phyloP scores from a whole-genome alignment of 805 yeast species.

The Cyberlindnera mrakii region DNA sequence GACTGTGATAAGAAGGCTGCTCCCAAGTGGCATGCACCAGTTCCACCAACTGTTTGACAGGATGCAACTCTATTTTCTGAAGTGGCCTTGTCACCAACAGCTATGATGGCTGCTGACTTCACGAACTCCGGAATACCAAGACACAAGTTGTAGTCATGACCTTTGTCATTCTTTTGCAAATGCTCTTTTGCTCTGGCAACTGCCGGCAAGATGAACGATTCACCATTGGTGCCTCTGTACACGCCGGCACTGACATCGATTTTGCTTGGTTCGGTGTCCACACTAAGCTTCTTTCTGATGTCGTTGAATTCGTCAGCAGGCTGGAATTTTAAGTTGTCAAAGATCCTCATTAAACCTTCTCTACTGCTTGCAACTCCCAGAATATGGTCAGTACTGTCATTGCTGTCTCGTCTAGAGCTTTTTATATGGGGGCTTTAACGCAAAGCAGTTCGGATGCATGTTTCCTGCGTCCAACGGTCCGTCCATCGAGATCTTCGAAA shows the following conservation, averaged over 20 bases:
- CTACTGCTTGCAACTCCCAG: too few relatives aligned
- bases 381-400: too few relatives aligned
- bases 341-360: too few relatives aligned
- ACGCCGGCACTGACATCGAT: not conserved
- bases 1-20: not conserved
- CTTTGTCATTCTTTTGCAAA: not conserved
- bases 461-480: too few relatives aligned
- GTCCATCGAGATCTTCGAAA: too few relatives aligned
- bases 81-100: not conserved
- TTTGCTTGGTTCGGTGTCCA: too few relatives aligned
- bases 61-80: slow-evolving; percentile 9
- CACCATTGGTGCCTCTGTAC: not conserved
- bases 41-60: not conserved
- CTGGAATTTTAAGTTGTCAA: too few relatives aligned
- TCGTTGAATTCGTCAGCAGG: too few relatives aligned
- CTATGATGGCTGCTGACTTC: not conserved
- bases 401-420: too few relatives aligned
- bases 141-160: not conserved
- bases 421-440: too few relatives aligned
- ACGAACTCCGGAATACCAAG: not conserved
- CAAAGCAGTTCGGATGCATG: too few relatives aligned
- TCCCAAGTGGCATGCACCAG: not conserved
- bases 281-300: too few relatives aligned
- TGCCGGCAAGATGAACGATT: not conserved
- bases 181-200: not conserved